Evolutionary conservation across 192 early-diverging fungal species (phyloP).

Genomic region (Coemansia sp.): DNA sequence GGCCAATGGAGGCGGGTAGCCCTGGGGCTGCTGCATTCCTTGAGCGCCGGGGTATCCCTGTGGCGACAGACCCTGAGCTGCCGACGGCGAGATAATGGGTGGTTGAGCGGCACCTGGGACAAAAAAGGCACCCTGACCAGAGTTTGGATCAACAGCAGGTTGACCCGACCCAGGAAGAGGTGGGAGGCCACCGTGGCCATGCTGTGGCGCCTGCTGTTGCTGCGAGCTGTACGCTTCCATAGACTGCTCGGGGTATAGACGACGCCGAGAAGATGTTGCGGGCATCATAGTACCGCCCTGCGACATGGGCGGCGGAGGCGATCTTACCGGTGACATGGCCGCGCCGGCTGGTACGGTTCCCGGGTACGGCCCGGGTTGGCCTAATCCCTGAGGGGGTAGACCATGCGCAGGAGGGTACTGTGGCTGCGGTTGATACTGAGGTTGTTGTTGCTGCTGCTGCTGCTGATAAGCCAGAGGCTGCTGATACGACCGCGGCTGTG

Average conservation of each 20-base stretch:
- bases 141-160: neutral
- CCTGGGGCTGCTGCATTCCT: neutral
- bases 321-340: neutral
- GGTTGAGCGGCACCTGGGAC: slow-evolving; percentile 41
- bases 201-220: slow-evolving; percentile 14
- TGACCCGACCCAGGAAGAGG: slow-evolving; percentile 2
- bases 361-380: slow-evolving; percentile 9
- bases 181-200: slow-evolving; percentile 10
- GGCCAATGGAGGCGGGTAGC: slow-evolving; percentile 8
- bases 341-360: neutral
- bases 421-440: slow-evolving; percentile 1
- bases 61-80: slow-evolving; percentile 1
- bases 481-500: neutral
- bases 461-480: neutral
- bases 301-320: slow-evolving; percentile 7
- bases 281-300: neutral
- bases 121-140: slow-evolving; percentile 40
- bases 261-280: slow-evolving; percentile 25
- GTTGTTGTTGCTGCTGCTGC: neutral
- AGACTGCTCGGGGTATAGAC: slow-evolving; percentile 42
- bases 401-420: slow-evolving; percentile 11
- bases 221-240: slow-evolving; percentile 19
- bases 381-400: slow-evolving; percentile 16
- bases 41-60: neutral
- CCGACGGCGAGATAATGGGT: slow-evolving; percentile 12